A percentile compares a stretch with the other conserved stretches of the same genome.
Evolutionary conservation across 176 grass and related monocot genomes (phyloP).

Genomic region (Lolium rigidum): DNA sequence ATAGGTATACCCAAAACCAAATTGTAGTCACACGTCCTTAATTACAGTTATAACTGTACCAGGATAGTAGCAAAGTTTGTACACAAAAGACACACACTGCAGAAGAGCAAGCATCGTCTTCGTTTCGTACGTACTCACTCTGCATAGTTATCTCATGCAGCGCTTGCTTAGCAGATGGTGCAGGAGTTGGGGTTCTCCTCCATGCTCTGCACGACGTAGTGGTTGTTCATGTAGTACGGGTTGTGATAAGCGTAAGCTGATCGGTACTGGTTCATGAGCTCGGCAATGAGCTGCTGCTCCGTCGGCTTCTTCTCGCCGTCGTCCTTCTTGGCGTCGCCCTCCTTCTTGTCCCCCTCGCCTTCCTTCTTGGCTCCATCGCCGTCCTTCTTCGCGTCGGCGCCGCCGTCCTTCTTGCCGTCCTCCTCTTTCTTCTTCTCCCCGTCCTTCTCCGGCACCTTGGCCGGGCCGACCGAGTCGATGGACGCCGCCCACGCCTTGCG

Average conservation of each 20-base stretch:
- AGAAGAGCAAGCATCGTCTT: not conserved
- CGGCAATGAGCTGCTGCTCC: constrained; percentile 52
- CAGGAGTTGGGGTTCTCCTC: constrained; percentile 96
- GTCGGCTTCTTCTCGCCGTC: constrained; percentile 43
- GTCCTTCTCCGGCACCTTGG: constrained; percentile 82
- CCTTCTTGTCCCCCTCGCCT: not conserved
- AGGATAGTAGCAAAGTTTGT: constrained; percentile 27
- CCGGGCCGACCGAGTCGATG: constrained; percentile 65
- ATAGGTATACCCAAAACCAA: constrained; percentile 28
- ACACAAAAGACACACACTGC: not conserved
- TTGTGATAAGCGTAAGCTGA: constrained; percentile 30
- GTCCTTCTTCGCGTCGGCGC: constrained; percentile 46
- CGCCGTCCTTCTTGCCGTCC: constrained; percentile 37
- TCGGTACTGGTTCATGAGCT: constrained; percentile 67
- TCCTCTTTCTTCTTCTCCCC: constrained; percentile 38
- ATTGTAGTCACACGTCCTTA: not conserved
- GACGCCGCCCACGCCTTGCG: constrained; percentile 66
- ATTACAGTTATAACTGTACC: constrained; percentile 26
- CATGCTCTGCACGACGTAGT: constrained; percentile 72
- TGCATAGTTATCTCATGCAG: constrained; percentile 14
- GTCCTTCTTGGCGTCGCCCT: constrained; percentile 31
- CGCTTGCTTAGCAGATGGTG: constrained; percentile 51
- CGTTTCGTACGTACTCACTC: not conserved
- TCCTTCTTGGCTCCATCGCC: constrained; percentile 35
- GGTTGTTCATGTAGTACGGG: constrained; percentile 28